Conservation (phyloP, 495 filamentous ascomycete genomes). For the Podospora fimiseda region DNA sequence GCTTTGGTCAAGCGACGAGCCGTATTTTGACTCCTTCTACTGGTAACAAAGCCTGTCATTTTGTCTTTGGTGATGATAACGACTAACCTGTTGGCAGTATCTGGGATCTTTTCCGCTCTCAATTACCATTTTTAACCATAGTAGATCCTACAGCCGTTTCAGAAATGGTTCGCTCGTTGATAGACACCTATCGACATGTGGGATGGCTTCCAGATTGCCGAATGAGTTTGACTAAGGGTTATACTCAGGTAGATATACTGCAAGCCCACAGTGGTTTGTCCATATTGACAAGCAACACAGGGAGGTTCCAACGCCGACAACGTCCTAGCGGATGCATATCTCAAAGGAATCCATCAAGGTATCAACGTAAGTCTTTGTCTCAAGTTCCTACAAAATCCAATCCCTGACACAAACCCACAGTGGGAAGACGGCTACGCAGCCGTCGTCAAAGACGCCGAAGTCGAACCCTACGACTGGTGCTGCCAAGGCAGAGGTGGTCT, state of each 20-base stretch:
- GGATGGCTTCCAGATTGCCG: slow-evolving; percentile 66
- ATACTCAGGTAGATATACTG: slow-evolving; percentile 46
- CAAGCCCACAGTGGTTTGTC: neutral
- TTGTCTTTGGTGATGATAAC: neutral
- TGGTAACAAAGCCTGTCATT: slow-evolving; percentile 38
- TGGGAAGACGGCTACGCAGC: slow-evolving; percentile 69
- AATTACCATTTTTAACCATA: slow-evolving; percentile 64
- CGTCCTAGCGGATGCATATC: slow-evolving; percentile 59
- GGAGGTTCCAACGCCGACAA: slow-evolving; percentile 80
- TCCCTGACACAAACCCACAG: slow-evolving; percentile 13
- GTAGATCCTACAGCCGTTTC: slow-evolving; percentile 59
- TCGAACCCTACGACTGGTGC: slow-evolving; percentile 65
- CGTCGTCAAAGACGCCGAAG: slow-evolving; percentile 68
- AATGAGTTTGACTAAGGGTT: slow-evolving; percentile 59
- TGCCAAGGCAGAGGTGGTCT: slow-evolving; percentile 64
- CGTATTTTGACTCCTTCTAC: slow-evolving; percentile 78
- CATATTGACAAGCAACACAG: slow-evolving; percentile 7
- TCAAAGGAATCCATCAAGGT: slow-evolving; percentile 57
- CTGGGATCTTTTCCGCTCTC: slow-evolving; percentile 70
- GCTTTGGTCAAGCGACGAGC: slow-evolving; percentile 62
- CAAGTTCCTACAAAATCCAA: neutral
- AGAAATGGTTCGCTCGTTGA: slow-evolving; percentile 60
- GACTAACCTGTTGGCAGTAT: slow-evolving; percentile 25
- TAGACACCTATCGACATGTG: slow-evolving; percentile 66
- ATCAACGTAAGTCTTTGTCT: slow-evolving; percentile 45